Conservation (phyloP, 441 rosid species). For the Aquilaria agallochum region DNA sequence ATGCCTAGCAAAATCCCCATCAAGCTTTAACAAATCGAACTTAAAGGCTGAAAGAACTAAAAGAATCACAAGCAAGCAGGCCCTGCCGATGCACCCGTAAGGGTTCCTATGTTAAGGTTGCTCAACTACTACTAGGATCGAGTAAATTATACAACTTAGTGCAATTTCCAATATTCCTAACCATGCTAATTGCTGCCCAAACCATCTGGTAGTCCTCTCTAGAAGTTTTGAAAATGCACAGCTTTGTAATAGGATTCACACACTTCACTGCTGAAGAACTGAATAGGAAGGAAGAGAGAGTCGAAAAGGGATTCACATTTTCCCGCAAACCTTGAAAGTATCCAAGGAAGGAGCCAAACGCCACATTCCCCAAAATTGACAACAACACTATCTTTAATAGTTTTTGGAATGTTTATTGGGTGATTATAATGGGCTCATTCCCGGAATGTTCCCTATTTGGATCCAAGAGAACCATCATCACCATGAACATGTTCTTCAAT, state of each 20-base stretch:
- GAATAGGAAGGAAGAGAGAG: neutral
- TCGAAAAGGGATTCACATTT: neutral
- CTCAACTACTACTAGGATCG: constrained; percentile 51
- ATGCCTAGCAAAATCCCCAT: no score
- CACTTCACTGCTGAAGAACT: constrained; percentile 44
- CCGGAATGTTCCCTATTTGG: constrained; percentile 51
- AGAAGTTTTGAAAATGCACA: constrained; percentile 61
- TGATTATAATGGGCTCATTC: constrained; percentile 63
- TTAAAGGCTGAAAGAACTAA: no score
- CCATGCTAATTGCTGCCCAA: constrained; percentile 74
- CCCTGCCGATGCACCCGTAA: neutral
- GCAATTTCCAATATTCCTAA: constrained; percentile 57
- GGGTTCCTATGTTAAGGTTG: neutral
- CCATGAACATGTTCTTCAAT: constrained; percentile 75
- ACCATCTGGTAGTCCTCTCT: constrained; percentile 66
- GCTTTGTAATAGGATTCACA: constrained; percentile 70
- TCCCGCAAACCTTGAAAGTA: constrained; percentile 44
- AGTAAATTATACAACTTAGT: constrained; percentile 61
- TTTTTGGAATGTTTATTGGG: constrained; percentile 59
- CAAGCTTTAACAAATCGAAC: no score
- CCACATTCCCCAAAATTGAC: constrained; percentile 75
- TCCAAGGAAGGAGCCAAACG: constrained; percentile 56
- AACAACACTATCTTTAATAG: constrained; percentile 61
- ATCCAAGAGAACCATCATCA: constrained; percentile 71
- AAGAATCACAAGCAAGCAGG: no score